phyloP scores from a whole-genome alignment of 257 asterid genomes.

The Solanum virginianum region DNA sequence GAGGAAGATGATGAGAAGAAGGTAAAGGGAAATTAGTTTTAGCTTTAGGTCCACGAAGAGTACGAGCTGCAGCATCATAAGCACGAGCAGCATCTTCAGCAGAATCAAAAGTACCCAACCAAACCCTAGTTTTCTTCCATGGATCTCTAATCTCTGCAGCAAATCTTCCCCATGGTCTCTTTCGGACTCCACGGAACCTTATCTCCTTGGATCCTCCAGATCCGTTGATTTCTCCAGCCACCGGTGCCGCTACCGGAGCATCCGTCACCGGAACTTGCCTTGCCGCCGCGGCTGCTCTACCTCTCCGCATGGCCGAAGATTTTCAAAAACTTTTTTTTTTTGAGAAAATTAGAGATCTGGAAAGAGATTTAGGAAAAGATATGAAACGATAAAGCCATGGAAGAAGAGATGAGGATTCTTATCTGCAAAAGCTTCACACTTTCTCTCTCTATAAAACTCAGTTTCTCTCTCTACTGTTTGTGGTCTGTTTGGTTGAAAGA shows the following conservation, averaged over 20 bases:
- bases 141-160: constrained; percentile 85
- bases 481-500: constrained; percentile 16
- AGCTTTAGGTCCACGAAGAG: constrained; percentile 57
- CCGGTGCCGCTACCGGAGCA: constrained; percentile 6
- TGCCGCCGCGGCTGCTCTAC: constrained; percentile 25
- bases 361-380: neutral
- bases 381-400: neutral
- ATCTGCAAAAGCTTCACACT: neutral
- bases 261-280: neutral
- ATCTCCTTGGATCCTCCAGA: constrained; percentile 52
- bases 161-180: constrained; percentile 67
- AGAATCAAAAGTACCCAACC: constrained; percentile 76
- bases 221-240: constrained; percentile 26
- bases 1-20: neutral
- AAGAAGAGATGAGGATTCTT: constrained; percentile 5
- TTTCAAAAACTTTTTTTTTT: neutral
- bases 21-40: constrained; percentile 48
- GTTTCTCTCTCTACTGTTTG: constrained; percentile 35
- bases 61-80: constrained; percentile 57
- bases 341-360: neutral
- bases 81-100: constrained; percentile 77
- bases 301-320: constrained; percentile 40
- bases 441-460: neutral
- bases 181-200: constrained; percentile 58
- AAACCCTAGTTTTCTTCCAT: constrained; percentile 54